Base-by-base conservation (phyloP, 352 stramenopile genomes). In the Globisporangium cylindrosporum region DNA sequence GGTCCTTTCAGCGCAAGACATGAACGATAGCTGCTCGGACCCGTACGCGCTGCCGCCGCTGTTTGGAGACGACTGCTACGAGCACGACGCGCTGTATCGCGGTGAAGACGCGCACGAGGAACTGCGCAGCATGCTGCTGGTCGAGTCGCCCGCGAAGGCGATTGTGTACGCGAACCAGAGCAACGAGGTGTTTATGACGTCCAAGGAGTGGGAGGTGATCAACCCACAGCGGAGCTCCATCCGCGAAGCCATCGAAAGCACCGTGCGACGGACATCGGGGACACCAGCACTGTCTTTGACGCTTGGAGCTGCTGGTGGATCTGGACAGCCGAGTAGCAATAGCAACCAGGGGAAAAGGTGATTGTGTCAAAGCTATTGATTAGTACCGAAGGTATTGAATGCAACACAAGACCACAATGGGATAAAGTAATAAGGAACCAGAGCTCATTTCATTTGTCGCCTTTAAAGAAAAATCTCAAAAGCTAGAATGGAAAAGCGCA, bases 161-260 rank as follows among this genome's bases (percentile, higher is more conserved):
- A 91, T 91, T 38, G 75, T 91, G 62, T 89, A 91, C 62, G 80
- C 77, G 1, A 76, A 82, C 46, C 77, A 75, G 48, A 73, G 85
- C 34, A 77, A 68, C 3, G 68, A 86, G 49, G 70, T 72, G 9
- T 87, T 84, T 67, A 89, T 91, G 82, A 86, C 70, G 29, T 69
- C 77, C 18, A 91, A 91, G 55, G 82, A 91, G 68, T 91, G 82
- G 82, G 74, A 84, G 27, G 61, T 91, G 10, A 91, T 91, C 72
- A 85, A 88, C 34, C 77, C 80, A 0, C 55, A 78, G 12, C 81
- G 77, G 18, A 91, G 82, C 68, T 68, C 36, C 60, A 91, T 87
- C 32, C 79, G 82, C 12, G 70, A 79, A 32, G 68, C 76, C 7
- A 81, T 90, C 70, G 77, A 89, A 41, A 64, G 70, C 61, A 77